These are phyloP conservation scores for Madurella fahalii DNA, from an alignment of 2,329 filamentous ascomycete genomes.

Conservation along the genomic window DNA sequence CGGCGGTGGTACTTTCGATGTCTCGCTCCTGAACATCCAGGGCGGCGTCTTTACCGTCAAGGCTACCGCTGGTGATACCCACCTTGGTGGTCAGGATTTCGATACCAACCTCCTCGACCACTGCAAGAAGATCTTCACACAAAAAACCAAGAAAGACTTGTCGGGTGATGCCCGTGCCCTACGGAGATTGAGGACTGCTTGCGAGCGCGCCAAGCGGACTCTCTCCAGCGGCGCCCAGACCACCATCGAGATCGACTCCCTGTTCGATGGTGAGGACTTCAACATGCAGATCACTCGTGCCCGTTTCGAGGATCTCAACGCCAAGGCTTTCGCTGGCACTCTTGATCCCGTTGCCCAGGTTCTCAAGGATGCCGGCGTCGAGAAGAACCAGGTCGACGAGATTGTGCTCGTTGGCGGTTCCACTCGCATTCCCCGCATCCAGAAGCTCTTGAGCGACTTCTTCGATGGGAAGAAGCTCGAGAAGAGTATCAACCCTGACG, in stretches of 20 bases:
- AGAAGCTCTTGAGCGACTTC: conserved; percentile 98
- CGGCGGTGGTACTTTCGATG: conserved; percentile 99
- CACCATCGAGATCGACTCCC: conserved; percentile 96
- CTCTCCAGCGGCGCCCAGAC: conserved; percentile 96
- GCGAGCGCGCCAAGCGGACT: conserved; percentile 99
- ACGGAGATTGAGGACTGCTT: conserved; percentile 92
- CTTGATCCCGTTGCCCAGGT: conserved; percentile 95
- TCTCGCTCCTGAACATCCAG: conserved; percentile 97
- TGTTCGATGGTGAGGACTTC: conserved; percentile 98
- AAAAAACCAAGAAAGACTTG: conserved; percentile 75
- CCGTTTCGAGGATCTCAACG: conserved; percentile 97
- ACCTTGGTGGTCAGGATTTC: conserved; percentile 93
- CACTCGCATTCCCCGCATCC: conserved; percentile 97
- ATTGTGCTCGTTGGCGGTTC: conserved; percentile 98
- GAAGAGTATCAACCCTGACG: conserved; percentile 99
- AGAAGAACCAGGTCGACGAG: conserved; percentile 93
- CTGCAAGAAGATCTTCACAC: conserved; percentile 92
- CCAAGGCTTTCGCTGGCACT: conserved; percentile 89
- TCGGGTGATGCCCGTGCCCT: conserved; percentile 85
- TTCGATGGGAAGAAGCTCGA: conserved; percentile 99
- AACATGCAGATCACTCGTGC: conserved; percentile 96
- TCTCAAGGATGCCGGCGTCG: conserved; percentile 82
- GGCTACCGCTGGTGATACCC: conserved; percentile 95
- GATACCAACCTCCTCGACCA: conserved; percentile 93
- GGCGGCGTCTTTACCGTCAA: conserved; percentile 99